Evolutionary conservation across 2,329 filamentous ascomycete species (phyloP).

Genomic region (Pezicula rhizophila): DNA sequence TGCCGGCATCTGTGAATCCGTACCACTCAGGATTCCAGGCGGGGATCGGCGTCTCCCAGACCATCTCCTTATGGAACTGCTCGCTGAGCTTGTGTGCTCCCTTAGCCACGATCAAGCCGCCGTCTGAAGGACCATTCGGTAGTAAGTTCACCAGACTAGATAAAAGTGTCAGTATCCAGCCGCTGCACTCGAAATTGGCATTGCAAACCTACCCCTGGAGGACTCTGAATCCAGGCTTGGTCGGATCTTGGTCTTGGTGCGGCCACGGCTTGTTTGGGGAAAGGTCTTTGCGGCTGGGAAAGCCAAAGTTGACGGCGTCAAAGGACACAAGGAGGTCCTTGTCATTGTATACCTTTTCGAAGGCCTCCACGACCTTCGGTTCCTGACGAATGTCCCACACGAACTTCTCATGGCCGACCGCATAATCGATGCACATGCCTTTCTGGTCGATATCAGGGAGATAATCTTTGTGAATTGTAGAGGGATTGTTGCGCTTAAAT

Average conservation of each 20-base stretch:
- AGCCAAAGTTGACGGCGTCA: constrained; percentile 25
- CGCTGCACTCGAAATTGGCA: too few relatives aligned
- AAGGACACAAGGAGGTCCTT: constrained; percentile 43
- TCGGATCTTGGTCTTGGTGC: constrained; percentile 40
- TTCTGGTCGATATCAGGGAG: constrained; percentile 39
- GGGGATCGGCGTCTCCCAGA: constrained; percentile 25
- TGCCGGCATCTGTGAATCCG: constrained; percentile 30
- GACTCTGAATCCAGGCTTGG: too few relatives aligned
- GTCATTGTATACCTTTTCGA: constrained; percentile 39
- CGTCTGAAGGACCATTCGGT: constrained; percentile 29
- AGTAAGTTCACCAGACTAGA: constrained; percentile 39
- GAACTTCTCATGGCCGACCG: constrained; percentile 41
- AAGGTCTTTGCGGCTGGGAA: constrained; percentile 32
- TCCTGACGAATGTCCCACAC: constrained; percentile 42
- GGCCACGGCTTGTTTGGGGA: constrained; percentile 37
- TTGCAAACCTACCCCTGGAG: too few relatives aligned
- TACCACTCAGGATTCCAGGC: constrained; percentile 29
- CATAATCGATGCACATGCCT: constrained; percentile 42
- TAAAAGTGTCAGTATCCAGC: too few relatives aligned
- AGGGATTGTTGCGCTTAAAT: not conserved
- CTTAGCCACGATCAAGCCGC: constrained; percentile 29
- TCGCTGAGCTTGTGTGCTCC: constrained; percentile 26
- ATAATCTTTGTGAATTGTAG: constrained; percentile 17
- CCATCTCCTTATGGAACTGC: constrained; percentile 30
- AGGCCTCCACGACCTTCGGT: constrained; percentile 38